Evolutionary conservation across 2,329 filamentous ascomycete species (phyloP).

Genomic region (Monilinia aucupariae): DNA sequence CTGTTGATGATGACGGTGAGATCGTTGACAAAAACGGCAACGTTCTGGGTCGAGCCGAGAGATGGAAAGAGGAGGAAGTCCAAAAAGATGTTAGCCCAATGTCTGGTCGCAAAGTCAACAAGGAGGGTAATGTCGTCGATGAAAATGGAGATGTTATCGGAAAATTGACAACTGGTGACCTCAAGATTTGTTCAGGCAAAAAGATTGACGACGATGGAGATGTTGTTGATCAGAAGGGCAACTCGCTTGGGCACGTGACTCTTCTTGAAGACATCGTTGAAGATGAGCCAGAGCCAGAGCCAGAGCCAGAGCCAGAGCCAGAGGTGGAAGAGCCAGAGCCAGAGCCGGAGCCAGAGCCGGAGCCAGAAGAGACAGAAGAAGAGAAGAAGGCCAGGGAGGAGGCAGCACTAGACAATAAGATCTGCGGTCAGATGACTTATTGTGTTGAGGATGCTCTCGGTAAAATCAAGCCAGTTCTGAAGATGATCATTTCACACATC

Average conservation of each 20-base stretch:
- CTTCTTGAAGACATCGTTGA: conserved; percentile 54
- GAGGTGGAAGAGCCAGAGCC: conserved; percentile 33
- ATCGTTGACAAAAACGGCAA: conserved; percentile 72
- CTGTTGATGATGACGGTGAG: conserved; percentile 77
- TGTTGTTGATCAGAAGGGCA: conserved; percentile 63
- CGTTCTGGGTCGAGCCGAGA: conserved; percentile 51
- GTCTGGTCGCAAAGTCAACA: conserved; percentile 51
- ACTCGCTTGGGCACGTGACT: conserved; percentile 61
- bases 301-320: conserved; percentile 35
- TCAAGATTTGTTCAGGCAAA: conserved; percentile 59
- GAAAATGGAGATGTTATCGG: conserved; percentile 57
- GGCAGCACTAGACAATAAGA: conserved; percentile 63
- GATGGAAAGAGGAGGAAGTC: conserved; percentile 51
- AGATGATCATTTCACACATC: conserved; percentile 79
- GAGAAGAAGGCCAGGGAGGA: conserved; percentile 51
- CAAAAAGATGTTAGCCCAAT: conserved; percentile 49
- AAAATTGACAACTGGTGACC: conserved; percentile 63
- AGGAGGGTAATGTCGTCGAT: conserved; percentile 54
- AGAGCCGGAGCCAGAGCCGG: conserved; percentile 20
- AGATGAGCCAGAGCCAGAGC: conserved; percentile 38
- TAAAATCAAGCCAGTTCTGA: conserved; percentile 77
- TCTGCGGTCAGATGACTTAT: conserved; percentile 68
- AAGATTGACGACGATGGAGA: conserved; percentile 67
- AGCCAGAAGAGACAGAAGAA: conserved; percentile 51
- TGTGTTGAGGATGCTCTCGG: conserved; percentile 76